A percentile compares a stretch with the other conserved stretches of the same genome.
Evolutionary conservation across 495 filamentous ascomycete species (phyloP).

Genomic region (Glonium stellatum): DNA sequence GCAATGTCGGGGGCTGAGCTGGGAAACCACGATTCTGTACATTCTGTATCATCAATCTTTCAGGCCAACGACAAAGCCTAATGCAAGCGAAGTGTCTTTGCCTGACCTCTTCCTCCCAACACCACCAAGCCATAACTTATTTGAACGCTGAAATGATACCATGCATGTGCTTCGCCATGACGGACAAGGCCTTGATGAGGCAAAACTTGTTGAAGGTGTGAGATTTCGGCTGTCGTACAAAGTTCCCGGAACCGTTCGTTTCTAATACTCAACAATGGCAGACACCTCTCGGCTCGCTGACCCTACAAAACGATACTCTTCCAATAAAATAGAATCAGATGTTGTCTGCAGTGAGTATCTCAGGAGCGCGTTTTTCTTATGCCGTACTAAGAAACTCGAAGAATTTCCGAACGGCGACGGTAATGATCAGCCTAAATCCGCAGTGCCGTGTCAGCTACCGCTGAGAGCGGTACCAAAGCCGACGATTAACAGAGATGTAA

Average conservation of each 20-base stretch:
- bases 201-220: background rate
- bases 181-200: background rate
- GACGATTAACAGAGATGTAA: constrained; percentile 28
- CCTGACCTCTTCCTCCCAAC: background rate
- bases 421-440: background rate
- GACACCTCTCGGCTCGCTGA: constrained; percentile 5
- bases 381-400: background rate
- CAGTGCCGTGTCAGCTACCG: constrained; percentile 6
- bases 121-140: background rate
- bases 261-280: constrained; percentile 13
- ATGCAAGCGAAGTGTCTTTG: constrained; percentile 10
- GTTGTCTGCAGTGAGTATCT: constrained; percentile 1
- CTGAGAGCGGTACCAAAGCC: constrained; percentile 37
- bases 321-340: background rate
- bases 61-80: constrained; percentile 8
- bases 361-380: background rate
- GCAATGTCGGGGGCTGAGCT: background rate
- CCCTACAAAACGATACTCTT: background rate
- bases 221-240: constrained; percentile 12
- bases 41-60: constrained; percentile 24
- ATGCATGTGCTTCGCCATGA: background rate
- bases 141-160: background rate
- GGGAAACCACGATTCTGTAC: constrained; percentile 18
- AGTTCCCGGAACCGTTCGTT: constrained; percentile 6
- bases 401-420: background rate